These are phyloP conservation scores for Stephanodiscus minutulus DNA, from an alignment of 108 stramenopile genomes.

Conservation along the genomic window DNA sequence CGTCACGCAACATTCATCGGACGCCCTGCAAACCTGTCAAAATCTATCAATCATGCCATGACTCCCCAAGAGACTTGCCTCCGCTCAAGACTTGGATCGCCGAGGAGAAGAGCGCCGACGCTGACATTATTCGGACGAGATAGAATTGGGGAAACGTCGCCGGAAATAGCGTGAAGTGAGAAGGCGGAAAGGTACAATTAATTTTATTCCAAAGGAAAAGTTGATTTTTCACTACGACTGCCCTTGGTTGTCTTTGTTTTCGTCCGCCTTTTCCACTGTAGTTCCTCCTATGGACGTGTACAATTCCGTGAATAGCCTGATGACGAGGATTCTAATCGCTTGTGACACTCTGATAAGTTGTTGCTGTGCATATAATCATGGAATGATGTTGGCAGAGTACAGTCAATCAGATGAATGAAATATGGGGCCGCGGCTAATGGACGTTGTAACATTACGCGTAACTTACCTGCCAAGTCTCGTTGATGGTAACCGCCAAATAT, in stretches of 20 bases:
- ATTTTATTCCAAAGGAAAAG: too few relatives aligned
- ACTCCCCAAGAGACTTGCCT: too few relatives aligned
- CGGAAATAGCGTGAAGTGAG: too few relatives aligned
- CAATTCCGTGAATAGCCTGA: constrained; percentile 16
- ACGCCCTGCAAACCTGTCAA: too few relatives aligned
- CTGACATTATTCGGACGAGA: too few relatives aligned
- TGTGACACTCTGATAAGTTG: constrained; percentile 25
- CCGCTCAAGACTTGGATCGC: too few relatives aligned
- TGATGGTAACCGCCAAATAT: constrained; percentile 81
- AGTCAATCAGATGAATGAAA: not conserved
- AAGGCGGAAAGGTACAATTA: too few relatives aligned
- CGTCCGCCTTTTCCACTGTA: not conserved
- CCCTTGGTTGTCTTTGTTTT: not conserved
- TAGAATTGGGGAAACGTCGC: too few relatives aligned
- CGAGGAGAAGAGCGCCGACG: too few relatives aligned
- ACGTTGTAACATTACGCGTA: not conserved
- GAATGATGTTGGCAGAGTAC: not conserved
- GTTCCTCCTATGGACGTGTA: constrained; percentile 25
- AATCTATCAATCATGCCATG: too few relatives aligned
- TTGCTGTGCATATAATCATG: constrained; percentile 10
- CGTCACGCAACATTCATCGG: too few relatives aligned
- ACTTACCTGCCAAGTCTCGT: constrained; percentile 64
- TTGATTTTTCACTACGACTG: not conserved
- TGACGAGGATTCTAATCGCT: constrained; percentile 19
- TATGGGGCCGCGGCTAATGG: not conserved